Evolutionary conservation across 805 yeast genomes (phyloP), one percentile per base, ranked within the genome.

Genomic region (Teunomyces panamensis): DNA sequence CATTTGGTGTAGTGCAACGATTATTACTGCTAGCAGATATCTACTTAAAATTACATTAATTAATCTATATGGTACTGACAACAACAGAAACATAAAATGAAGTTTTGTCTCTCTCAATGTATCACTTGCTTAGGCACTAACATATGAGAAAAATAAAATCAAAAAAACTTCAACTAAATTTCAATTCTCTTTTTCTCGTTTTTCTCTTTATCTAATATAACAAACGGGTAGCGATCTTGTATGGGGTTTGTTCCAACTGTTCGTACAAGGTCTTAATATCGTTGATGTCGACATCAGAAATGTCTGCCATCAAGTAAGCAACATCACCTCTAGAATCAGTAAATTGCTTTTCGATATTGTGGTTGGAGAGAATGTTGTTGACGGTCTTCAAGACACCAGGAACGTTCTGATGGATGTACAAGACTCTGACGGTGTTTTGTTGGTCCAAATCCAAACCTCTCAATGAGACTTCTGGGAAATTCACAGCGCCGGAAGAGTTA

Each of bases 321-420:
- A 94, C 85, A 50, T 89, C 96, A 55, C 96, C 96, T 65, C 87
- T 83, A 24, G 97, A 90, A 68, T 94, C 98, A n/a, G 97, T 87
- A 74, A 84, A 94, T 77, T 94, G 99, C 73, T 94, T 92, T 73
- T 91, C 97, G 70, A 94, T 94, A 73, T 94, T 94, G 79, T 94
- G 91, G 67, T 84, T 84, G 49, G 96, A 87, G 70, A 94, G 82
- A 59, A 94, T 89, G 76, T 92, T 92, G 79, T 94, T 94, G 62
- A 94, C 99, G 36, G 96, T 89, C 69, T 89, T 88, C 80, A 94
- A 80, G 48, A 94, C 99, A 83, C 99, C 99, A 27, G 99, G 99
- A 60, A 94, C 97, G 72, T 94, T 94, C 73, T 88, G 94, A 75
- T 94, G 99, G 63, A 91, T 87, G 73, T 94, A 94, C 60, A 94